Evolutionary conservation across 1,284 basidiomycete genomes (phyloP).

Genomic region (Schizopora paradoxa): DNA sequence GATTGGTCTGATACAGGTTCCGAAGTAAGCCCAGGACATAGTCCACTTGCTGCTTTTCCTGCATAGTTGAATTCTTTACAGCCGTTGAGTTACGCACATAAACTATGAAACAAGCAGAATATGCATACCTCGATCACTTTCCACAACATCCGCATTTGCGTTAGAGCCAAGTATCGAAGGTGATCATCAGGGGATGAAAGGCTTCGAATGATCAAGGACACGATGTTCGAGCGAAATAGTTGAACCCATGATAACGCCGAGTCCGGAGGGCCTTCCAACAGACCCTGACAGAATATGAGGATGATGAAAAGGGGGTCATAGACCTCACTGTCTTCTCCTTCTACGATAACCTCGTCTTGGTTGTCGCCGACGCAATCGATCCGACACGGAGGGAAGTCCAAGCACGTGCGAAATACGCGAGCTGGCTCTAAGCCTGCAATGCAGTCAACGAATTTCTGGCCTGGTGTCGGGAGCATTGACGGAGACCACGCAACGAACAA

Average conservation of each 20-base stretch:
- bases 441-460: slow-evolving; percentile 52
- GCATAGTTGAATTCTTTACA: slow-evolving; percentile 58
- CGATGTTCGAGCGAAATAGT: slow-evolving; percentile 75
- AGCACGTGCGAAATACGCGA: slow-evolving; percentile 67
- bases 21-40: slow-evolving; percentile 74
- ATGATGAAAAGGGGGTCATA: slow-evolving; percentile 86
- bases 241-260: slow-evolving; percentile 79
- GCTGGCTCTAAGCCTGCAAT: slow-evolving; percentile 67
- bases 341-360: slow-evolving; percentile 29
- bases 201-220: slow-evolving; percentile 69
- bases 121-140: slow-evolving; percentile 48
- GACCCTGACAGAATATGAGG: slow-evolving; percentile 58
- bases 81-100: slow-evolving; percentile 4
- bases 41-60: slow-evolving; percentile 74
- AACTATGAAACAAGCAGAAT: slow-evolving; percentile 1
- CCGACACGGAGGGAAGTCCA: slow-evolving; percentile 65
- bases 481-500: slow-evolving; percentile 63
- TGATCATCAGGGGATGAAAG: slow-evolving; percentile 64
- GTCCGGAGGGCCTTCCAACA: slow-evolving; percentile 51
- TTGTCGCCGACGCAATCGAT: slow-evolving; percentile 24
- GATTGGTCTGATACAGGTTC: slow-evolving; percentile 43
- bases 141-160: slow-evolving; percentile 50
- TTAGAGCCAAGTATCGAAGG: slow-evolving; percentile 54
- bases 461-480: slow-evolving; percentile 36
- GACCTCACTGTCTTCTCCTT: slow-evolving; percentile 38